These are phyloP conservation scores for Picochlorum costavermella DNA, from an alignment of 139 green algal species.

Conservation along the genomic window DNA sequence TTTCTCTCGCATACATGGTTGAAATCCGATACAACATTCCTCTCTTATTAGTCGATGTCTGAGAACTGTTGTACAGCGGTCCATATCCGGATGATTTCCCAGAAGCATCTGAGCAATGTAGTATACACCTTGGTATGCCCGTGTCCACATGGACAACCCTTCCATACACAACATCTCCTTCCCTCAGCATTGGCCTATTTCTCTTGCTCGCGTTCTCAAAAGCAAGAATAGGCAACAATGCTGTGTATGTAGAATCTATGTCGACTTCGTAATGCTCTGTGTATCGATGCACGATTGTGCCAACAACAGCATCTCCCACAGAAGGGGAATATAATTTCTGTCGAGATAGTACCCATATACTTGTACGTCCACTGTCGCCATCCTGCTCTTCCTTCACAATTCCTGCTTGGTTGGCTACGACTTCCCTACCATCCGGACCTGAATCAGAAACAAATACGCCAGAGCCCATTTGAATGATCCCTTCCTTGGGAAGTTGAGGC, in stretches of 20 bases:
- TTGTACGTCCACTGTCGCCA: slow-evolving; percentile 2
- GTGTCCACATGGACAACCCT: slow-evolving; percentile 50
- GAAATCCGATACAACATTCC: slow-evolving; percentile 34
- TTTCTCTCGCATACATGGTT: slow-evolving; percentile 20
- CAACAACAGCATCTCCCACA: slow-evolving; percentile 62
- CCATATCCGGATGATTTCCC: slow-evolving; percentile 60
- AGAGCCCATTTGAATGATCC: slow-evolving; percentile 49
- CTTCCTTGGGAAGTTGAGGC: slow-evolving; percentile 39
- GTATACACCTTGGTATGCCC: slow-evolving; percentile 50
- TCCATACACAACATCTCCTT: slow-evolving; percentile 68
- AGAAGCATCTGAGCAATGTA: slow-evolving; percentile 56
- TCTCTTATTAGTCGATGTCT: slow-evolving; percentile 22
- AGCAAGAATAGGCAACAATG: slow-evolving; percentile 59
- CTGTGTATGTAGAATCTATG: slow-evolving; percentile 59
- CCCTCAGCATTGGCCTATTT: slow-evolving; percentile 64
- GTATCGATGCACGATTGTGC: slow-evolving; percentile 52
- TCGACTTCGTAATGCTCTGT: slow-evolving; percentile 71
- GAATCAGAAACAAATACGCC: slow-evolving; percentile 30
- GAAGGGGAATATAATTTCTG: slow-evolving; percentile 73
- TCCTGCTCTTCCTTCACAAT: slow-evolving; percentile 44
- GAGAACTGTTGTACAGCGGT: slow-evolving; percentile 23
- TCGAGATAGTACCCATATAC: slow-evolving; percentile 62
- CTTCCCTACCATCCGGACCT: slow-evolving; percentile 28
- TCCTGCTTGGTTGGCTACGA: slow-evolving; percentile 51
- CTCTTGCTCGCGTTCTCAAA: slow-evolving; percentile 76